These are phyloP conservation scores for Talaromyces sp. DNA, from an alignment of 2,329 filamentous ascomycete species.

Conservation along the genomic window DNA sequence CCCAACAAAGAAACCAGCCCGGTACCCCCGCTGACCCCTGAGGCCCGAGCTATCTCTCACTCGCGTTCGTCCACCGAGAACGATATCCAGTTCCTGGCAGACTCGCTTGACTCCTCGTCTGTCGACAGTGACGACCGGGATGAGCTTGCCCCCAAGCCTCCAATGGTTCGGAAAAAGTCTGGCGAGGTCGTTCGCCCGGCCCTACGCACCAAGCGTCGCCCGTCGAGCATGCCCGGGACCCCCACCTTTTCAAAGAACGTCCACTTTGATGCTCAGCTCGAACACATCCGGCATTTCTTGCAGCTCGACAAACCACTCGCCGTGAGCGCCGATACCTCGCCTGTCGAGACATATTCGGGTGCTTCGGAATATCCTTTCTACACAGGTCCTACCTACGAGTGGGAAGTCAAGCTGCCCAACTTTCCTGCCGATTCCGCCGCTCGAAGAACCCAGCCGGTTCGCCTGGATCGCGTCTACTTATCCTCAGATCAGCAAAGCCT, in stretches of 20 bases:
- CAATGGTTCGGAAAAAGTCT: slow-evolving; percentile 96
- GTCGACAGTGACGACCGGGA: slow-evolving; percentile 44
- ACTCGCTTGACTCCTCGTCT: slow-evolving; percentile 35
- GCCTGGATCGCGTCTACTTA: slow-evolving; percentile 79
- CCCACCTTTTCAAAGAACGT: slow-evolving; percentile 94
- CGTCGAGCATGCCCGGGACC: slow-evolving; percentile 95
- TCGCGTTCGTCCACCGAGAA: slow-evolving; percentile 47
- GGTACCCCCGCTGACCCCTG: slow-evolving; percentile 3
- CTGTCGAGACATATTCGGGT: slow-evolving; percentile 79
- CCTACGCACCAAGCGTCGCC: slow-evolving; percentile 69
- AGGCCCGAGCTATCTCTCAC: slow-evolving; percentile 10
- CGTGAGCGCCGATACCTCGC: slow-evolving; percentile 89
- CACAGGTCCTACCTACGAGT: slow-evolving; percentile 58
- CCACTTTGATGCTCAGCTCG: slow-evolving; percentile 95
- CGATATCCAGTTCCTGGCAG: slow-evolving; percentile 41
- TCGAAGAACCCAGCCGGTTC: slow-evolving; percentile 59
- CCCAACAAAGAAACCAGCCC: not conserved
- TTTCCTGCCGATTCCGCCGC: slow-evolving; percentile 63
- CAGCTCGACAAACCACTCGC: slow-evolving; percentile 93
- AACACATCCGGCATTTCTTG: slow-evolving; percentile 92
- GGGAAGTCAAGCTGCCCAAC: slow-evolving; percentile 81
- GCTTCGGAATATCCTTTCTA: slow-evolving; percentile 86
- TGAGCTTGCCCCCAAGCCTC: slow-evolving; percentile 63
- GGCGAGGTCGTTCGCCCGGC: slow-evolving; percentile 93
- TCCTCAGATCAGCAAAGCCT: slow-evolving; percentile 83